Conservation (phyloP, 2,329 filamentous ascomycete genomes). For the Fusarium globosum region DNA sequence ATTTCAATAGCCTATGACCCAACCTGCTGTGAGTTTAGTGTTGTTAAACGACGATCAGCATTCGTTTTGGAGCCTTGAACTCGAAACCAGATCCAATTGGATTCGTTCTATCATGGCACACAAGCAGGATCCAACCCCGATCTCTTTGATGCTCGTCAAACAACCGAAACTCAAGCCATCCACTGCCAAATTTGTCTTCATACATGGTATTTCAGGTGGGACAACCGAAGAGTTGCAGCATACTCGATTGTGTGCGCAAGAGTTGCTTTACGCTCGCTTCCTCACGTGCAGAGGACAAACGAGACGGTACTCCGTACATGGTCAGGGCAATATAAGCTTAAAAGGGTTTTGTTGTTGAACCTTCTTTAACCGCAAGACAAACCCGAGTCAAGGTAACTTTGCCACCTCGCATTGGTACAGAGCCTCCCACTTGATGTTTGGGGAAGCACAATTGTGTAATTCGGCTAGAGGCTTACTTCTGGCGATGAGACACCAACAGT, state of each 20-base stretch:
- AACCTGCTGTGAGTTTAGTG: constrained; percentile 15
- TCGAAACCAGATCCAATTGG: constrained; percentile 2
- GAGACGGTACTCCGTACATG: constrained; percentile 11
- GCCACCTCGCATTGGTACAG: not conserved
- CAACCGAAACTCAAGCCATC: not conserved
- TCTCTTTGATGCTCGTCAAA: not conserved
- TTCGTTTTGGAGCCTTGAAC: not conserved
- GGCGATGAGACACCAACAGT: constrained; percentile 26
- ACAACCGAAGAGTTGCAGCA: constrained; percentile 3
- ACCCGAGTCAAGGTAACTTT: constrained; percentile 18
- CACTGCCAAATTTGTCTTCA: constrained; percentile 14
- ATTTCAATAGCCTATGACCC: constrained; percentile 6
- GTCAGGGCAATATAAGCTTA: constrained; percentile 45
- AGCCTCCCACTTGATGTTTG: constrained; percentile 7
- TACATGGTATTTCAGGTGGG: constrained; percentile 13
- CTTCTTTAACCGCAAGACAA: constrained; percentile 21
- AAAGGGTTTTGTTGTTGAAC: constrained; percentile 28
- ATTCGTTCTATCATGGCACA: constrained; percentile 6
- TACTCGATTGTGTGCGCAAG: not conserved
- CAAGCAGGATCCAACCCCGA: constrained; percentile 7
- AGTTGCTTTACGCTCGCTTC: constrained; percentile 15
- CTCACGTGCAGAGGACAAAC: constrained; percentile 12
- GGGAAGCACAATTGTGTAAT: constrained; percentile 22
- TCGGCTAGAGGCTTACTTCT: constrained; percentile 36
- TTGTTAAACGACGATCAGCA: constrained; percentile 4